Base-by-base conservation (phyloP, 1,139 yeast genomes). In the Kurtzmaniella quercitrusa region DNA sequence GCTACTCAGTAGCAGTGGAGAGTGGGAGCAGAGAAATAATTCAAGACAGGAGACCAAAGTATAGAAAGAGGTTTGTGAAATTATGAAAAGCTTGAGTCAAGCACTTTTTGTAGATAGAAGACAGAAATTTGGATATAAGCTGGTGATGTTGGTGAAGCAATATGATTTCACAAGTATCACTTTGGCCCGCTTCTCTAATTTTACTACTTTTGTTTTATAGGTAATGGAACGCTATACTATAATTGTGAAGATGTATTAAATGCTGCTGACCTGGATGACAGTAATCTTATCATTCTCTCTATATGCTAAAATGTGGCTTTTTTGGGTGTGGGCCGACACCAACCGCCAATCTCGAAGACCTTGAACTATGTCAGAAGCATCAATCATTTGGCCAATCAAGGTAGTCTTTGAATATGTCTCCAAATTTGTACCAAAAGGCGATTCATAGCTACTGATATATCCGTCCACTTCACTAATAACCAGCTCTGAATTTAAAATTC, bases 401-500 rank as follows among this genome's bases (percentile, higher is more conserved):
- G 32, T 22, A 5, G 30, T 22, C 16, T 36, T 36, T 5, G n/a
- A n/a, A 3, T 21, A 23, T 11, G 17, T 18, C 14, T 36, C 15
- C 12, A 16, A 9, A 12, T 34, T 16, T 19, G 9, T 7, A 8
- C 22, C n/a, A 15, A 38, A 23, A 11, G 57, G 57, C 3, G 39
- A 32, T 20, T 39, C 40, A 41, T 52, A 55, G 2, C 48, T 40
- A 26, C 55, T 54, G 20, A 57, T 50, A 26, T 45, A 54, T 1
- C 45, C 33, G 28, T 56, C 50, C 5, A 47, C 33, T 2, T 45
- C 43, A 8, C 47, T 38, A 12, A 41, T 19, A 34, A 57, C 45
- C 42, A 45, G 57, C 2, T 45, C 36, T 20, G 58, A 53, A 28
- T 56, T 51, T 17, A 54, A 26, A 15, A 51, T 50, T 12, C 55